Base-by-base conservation (phyloP, 257 asterid species). In the Thymus quinquecostatus region DNA sequence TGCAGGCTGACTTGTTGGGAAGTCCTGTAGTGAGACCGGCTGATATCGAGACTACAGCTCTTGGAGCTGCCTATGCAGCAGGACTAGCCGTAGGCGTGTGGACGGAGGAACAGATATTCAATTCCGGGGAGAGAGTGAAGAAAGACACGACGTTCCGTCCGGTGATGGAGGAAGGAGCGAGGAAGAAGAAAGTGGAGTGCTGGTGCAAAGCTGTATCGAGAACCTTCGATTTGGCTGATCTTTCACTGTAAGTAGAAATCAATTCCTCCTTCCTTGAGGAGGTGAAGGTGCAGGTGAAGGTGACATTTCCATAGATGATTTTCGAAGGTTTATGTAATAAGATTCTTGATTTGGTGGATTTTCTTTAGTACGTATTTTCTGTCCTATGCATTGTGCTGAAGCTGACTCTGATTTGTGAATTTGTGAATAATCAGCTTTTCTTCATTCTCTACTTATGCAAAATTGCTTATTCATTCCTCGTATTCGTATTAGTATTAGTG, bases 61-160 rank as follows among this genome's bases (percentile, higher is more conserved):
- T 92, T 40, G 99, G 99, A 47, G 99, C 98, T 1, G 99, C 98
- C 36, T 95, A 84, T 36, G 99, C 96, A 38, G 97, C 98, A 54
- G 99, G 98, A 85, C 65, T 95, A 74, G 99, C 98, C 1, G 86
- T 87, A 5, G 97, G 97, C 0, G 80, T 95, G 8, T 95, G 97
- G 94, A 86, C 87, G 0, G 92, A 95, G 73, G 55, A 77, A 0
- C 87, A 89, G 28, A 81, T 95, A 64, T 92, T 95, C 64, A 70
- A 86, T 13, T 82, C 88, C 0, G 91, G 83, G 2, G 92, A 86
- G 44, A 89, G 78, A 84, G 70, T 43, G 81, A 79, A 89, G 82
- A 77, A 84, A 33, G 82, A 76, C 28, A 76, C 85, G n/a, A 75
- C 60, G 38, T 95, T 95, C 79, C 67, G 36, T 1, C 97, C 99